A percentile compares a stretch with the other conserved stretches of the same genome.
These are phyloP conservation scores for Castanospermum australe DNA, from an alignment of 306 rosid species.

Conservation along the genomic window DNA sequence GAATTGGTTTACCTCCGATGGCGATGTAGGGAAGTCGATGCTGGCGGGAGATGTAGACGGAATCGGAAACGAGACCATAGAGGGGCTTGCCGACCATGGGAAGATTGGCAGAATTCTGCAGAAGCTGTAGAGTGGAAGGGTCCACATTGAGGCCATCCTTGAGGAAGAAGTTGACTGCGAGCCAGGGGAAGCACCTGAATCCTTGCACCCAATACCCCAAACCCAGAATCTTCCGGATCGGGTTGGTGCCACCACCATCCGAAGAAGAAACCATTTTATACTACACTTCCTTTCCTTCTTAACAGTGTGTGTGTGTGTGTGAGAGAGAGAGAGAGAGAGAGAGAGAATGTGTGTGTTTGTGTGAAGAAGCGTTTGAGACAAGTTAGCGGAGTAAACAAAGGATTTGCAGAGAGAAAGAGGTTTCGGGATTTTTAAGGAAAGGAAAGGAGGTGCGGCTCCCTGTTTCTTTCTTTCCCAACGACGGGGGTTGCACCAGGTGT, in stretches of 20 bases:
- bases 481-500: not conserved
- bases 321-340: not conserved
- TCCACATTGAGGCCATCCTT: slow-evolving; percentile 79
- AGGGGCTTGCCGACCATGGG: slow-evolving; percentile 96
- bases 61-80: slow-evolving; percentile 78
- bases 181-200: slow-evolving; percentile 87
- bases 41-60: slow-evolving; percentile 68
- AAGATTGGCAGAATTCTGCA: slow-evolving; percentile 78
- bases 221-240: slow-evolving; percentile 59
- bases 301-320: too few species aligned
- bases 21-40: slow-evolving; percentile 91
- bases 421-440: slow-evolving; percentile 18
- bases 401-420: not conserved
- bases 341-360: not conserved
- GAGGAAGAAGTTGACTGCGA: slow-evolving; percentile 79
- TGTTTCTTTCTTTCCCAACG: not conserved
- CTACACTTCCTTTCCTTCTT: not conserved
- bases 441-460: not conserved
- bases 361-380: not conserved
- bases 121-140: slow-evolving; percentile 79
- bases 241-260: slow-evolving; percentile 6
- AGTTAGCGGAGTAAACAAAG: not conserved
- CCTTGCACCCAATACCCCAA: slow-evolving; percentile 91
- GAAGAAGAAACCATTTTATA: slow-evolving; percentile 42
- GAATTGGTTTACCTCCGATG: slow-evolving; percentile 57